These are phyloP conservation scores for Austroboletus festivus DNA, from an alignment of 768 basidiomycete genomes.

Conservation along the genomic window DNA sequence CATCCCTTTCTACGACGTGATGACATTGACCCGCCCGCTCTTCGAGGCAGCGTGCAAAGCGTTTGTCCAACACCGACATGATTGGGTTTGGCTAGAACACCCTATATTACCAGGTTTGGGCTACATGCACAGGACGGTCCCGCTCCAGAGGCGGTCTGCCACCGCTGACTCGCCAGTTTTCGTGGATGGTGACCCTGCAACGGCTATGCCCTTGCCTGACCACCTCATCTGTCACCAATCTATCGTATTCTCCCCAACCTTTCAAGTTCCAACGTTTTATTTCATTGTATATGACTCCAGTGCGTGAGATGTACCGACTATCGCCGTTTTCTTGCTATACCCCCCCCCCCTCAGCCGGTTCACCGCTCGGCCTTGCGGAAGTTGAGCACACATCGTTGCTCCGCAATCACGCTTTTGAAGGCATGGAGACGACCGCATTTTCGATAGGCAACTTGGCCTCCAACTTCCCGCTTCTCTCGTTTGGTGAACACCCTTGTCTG, in stretches of 20 bases:
- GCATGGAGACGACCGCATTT: constrained; percentile 47
- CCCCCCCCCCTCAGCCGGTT: constrained; percentile 50
- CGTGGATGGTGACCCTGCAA: constrained; percentile 41
- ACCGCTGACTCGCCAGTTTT: constrained; percentile 16
- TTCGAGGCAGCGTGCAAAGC: constrained; percentile 61
- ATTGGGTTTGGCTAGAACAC: constrained; percentile 66
- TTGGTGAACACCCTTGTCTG: constrained; percentile 81
- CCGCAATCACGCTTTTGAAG: constrained; percentile 42
- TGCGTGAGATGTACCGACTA: constrained; percentile 44
- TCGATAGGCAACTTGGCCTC: constrained; percentile 49
- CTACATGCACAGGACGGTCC: constrained; percentile 43
- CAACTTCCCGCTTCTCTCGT: constrained; percentile 75
- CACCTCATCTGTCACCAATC: constrained; percentile 56
- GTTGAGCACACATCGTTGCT: constrained; percentile 61
- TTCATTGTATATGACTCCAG: constrained; percentile 67
- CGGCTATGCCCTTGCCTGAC: constrained; percentile 26
- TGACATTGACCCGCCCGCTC: constrained; percentile 46
- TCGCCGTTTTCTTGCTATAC: constrained; percentile 14
- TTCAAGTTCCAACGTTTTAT: constrained; percentile 81
- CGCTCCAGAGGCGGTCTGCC: constrained; percentile 15
- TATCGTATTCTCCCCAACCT: constrained; percentile 75
- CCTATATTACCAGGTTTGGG: constrained; percentile 45
- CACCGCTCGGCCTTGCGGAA: constrained; percentile 54
- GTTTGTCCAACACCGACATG: constrained; percentile 40
- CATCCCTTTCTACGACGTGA: constrained; percentile 14